Base-by-base conservation (phyloP, 2,329 filamentous ascomycete species). In the Neopestalotiopsis clavispora region DNA sequence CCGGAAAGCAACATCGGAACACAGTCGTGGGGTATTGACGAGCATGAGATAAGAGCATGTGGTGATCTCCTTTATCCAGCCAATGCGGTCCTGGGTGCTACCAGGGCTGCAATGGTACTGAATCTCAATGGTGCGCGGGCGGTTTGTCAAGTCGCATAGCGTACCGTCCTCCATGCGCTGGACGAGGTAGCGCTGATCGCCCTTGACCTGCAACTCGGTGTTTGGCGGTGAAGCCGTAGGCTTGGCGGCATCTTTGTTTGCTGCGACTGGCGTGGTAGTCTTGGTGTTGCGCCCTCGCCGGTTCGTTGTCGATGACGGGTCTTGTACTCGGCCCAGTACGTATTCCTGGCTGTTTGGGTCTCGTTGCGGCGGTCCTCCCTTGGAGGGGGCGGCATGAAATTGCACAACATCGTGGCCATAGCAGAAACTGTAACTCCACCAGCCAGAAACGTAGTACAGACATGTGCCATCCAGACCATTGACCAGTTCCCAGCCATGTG, bases 381-480 rank as follows among this genome's bases (percentile, higher is more conserved):
- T 81, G 2, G 90, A 89, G 0, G 94, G 88, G 69, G 95, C 83
- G 59, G 94, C 94, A 79, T 98, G 95, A 80, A 97, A 98, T 80
- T 98, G 95, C 75, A 93, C 92, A 71, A 98, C 91, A 71, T 95
- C 90, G 71, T 91, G 87, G 77, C 93, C 93, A 82, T 97, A 96
- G 84, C 95, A 98, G 80, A 97, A 97, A 74, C 91, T 92, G 81
- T 98, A 98, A 77, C 92, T 96, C 95, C 95, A 98, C 95, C 95
- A 98, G 0, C 95, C 95, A 1, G 90, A 92, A 72, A 94, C 83
- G 72, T 86, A 89, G 83, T 95, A 97, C 71, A 98, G 88, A 79
- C 95, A 98, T 65, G 88, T 87, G 3, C 91, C 92, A 66, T 95
- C 88, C 80, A 98, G 91, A 32, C 91, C 90, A 72, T 89, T 87